These are phyloP conservation scores for Barnettozyma sp. DNA, from an alignment of 805 yeast species.

Conservation along the genomic window DNA sequence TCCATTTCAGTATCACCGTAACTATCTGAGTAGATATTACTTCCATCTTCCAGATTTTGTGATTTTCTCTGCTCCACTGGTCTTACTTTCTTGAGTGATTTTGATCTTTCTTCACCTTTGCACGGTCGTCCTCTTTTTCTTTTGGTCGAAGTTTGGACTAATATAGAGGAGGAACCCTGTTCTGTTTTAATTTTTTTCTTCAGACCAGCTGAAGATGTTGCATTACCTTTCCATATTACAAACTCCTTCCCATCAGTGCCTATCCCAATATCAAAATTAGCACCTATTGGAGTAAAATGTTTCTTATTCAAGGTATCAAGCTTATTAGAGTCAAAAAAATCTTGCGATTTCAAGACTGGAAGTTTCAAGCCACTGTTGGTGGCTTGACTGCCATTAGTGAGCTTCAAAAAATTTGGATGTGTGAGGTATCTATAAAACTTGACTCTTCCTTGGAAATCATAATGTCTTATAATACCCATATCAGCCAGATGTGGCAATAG, in stretches of 20 bases:
- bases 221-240: slow-evolving; percentile 16
- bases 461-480: slow-evolving; percentile 46
- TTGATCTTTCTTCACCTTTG: slow-evolving; percentile 20
- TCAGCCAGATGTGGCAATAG: slow-evolving; percentile 24
- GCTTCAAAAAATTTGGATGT: slow-evolving; percentile 31
- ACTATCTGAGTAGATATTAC: no score
- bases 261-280: slow-evolving; percentile 9
- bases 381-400: no score
- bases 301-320: slow-evolving; percentile 19
- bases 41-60: no score
- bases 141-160: slow-evolving; percentile 4
- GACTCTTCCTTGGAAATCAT: slow-evolving; percentile 67
- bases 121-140: slow-evolving; percentile 24
- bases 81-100: slow-evolving; percentile 11
- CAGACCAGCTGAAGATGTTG: background rate
- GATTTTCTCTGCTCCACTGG: no score
- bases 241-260: slow-evolving; percentile 5
- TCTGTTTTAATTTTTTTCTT: slow-evolving; percentile 3
- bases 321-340: slow-evolving; percentile 1
- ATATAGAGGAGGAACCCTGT: background rate
- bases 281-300: slow-evolving; percentile 23
- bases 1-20: slow-evolving; percentile 1
- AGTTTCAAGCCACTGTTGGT: slow-evolving; percentile 27
- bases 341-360: slow-evolving; percentile 6
- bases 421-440: slow-evolving; percentile 65